A percentile compares a stretch with the other conserved stretches of the same genome.
Conservation (phyloP, 75 land plant species). For the Pinus taeda region DNA sequence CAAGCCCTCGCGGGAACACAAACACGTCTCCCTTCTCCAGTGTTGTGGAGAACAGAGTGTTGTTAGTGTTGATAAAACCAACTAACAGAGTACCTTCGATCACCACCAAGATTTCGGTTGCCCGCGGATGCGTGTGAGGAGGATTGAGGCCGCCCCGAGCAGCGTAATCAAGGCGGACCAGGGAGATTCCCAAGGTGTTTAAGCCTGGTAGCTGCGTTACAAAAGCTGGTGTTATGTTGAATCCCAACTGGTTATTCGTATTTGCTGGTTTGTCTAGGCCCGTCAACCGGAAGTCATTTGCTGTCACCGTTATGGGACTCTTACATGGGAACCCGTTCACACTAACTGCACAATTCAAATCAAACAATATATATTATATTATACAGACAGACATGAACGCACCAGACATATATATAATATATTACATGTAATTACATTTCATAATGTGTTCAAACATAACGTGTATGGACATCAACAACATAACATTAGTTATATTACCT, state of each 20-base stretch:
- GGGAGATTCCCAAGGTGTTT: conserved; percentile 52
- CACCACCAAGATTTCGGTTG: conserved; percentile 58
- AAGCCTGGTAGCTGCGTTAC: conserved; percentile 39
- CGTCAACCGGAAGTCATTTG: background rate
- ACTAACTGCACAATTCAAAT: too few relatives aligned
- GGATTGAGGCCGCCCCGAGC: conserved; percentile 46
- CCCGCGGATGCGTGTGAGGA: conserved; percentile 72
- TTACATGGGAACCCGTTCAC: too few relatives aligned
- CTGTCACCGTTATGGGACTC: too few relatives aligned
- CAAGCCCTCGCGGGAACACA: background rate
- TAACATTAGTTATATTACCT: too few relatives aligned
- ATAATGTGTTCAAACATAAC: too few relatives aligned
- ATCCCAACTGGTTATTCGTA: conserved; percentile 29
- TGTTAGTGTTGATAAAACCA: conserved; percentile 57
- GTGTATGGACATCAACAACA: too few relatives aligned
- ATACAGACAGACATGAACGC: too few relatives aligned
- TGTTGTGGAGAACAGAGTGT: conserved; percentile 27
- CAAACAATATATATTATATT: too few relatives aligned
- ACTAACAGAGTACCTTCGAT: conserved; percentile 45
- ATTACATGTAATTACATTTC: too few relatives aligned
- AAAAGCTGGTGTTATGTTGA: conserved; percentile 29
- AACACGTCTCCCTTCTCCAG: conserved; percentile 19
- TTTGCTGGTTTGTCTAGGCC: conserved; percentile 19
- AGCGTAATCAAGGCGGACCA: conserved; percentile 34
- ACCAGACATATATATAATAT: too few relatives aligned